phyloP scores from a whole-genome alignment of 1,284 basidiomycete genomes.

The Rhodotorula mucilaginosa region DNA sequence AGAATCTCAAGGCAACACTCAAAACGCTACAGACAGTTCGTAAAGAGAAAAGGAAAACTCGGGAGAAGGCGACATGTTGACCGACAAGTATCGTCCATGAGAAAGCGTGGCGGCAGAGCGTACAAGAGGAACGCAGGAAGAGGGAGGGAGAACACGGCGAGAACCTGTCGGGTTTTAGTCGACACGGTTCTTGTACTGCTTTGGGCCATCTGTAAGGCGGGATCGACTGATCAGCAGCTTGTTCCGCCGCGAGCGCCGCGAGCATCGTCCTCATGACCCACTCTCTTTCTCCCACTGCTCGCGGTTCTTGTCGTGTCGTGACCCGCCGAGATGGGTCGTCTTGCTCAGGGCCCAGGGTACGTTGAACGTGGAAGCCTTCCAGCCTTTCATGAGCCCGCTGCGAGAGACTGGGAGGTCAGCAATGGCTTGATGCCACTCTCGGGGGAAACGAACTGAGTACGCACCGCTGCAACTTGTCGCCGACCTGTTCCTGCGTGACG shows the following conservation, averaged over 20 bases:
- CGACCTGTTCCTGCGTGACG: conserved; percentile 33
- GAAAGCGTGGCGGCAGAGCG: too few species aligned
- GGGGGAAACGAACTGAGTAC: too few species aligned
- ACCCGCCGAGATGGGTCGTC: conserved; percentile 30
- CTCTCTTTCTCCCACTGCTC: conserved; percentile 32
- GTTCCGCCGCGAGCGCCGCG: not conserved
- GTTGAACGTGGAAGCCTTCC: conserved; percentile 33
- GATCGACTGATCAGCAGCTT: not conserved
- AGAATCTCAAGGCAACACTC: too few species aligned
- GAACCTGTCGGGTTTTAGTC: not conserved
- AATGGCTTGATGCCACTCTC: too few species aligned
- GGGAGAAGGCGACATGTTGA: too few species aligned
- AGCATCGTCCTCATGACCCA: not conserved
- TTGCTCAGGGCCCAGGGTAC: conserved; percentile 31
- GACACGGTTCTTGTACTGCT: conserved; percentile 27
- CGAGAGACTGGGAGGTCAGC: not conserved
- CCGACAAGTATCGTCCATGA: too few species aligned
- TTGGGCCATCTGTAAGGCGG: conserved; percentile 24
- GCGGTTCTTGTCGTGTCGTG: conserved; percentile 36
- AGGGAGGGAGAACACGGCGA: not conserved
- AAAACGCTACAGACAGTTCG: too few species aligned
- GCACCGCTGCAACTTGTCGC: conserved; percentile 26
- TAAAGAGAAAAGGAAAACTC: too few species aligned
- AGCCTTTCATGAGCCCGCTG: conserved; percentile 34
- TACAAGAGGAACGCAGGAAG: too few species aligned